Conservation (phyloP, 805 yeast genomes). For the Hanseniaspora singularis region DNA sequence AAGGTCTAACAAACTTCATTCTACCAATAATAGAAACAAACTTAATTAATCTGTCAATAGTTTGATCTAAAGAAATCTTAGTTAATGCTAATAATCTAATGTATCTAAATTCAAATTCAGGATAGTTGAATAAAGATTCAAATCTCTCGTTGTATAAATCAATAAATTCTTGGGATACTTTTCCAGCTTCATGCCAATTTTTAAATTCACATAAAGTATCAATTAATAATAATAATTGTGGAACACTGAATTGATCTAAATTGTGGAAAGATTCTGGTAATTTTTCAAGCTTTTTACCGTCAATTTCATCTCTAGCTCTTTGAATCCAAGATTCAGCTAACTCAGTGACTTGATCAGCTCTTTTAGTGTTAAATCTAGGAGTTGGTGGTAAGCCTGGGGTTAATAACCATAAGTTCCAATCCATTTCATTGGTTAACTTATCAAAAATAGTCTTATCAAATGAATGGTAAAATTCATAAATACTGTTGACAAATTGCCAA, state of each 20-base stretch:
- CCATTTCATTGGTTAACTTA: slow-evolving; percentile 48
- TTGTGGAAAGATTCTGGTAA: too few relatives aligned
- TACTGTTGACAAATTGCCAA: slow-evolving; percentile 62
- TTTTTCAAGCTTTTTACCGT: slow-evolving; percentile 13
- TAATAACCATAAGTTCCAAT: slow-evolving; percentile 78
- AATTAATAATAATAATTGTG: slow-evolving; percentile 68
- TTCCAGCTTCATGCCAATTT: slow-evolving; percentile 31
- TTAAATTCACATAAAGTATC: slow-evolving; percentile 48
- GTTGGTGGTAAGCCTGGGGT: slow-evolving; percentile 82
- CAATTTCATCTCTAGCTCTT: slow-evolving; percentile 24
- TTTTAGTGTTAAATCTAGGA: slow-evolving; percentile 64
- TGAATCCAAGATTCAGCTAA: slow-evolving; percentile 57
- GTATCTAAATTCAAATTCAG: slow-evolving; percentile 75
- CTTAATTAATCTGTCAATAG: slow-evolving; percentile 40
- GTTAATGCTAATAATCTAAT: slow-evolving; percentile 54
- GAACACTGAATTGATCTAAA: slow-evolving; percentile 50
- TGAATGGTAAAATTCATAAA: slow-evolving; percentile 50
- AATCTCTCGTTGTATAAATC: slow-evolving; percentile 29
- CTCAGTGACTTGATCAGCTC: slow-evolving; percentile 59
- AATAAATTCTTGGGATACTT: slow-evolving; percentile 31
- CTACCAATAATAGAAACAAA: slow-evolving; percentile 90
- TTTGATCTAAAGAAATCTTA: slow-evolving; percentile 35
- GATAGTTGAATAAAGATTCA: slow-evolving; percentile 48
- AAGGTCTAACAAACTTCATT: slow-evolving; percentile 89
- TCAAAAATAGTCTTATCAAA: slow-evolving; percentile 33